Evolutionary conservation across 2,329 filamentous ascomycete species (phyloP).

Genomic region (Neonectria neomacrospora): DNA sequence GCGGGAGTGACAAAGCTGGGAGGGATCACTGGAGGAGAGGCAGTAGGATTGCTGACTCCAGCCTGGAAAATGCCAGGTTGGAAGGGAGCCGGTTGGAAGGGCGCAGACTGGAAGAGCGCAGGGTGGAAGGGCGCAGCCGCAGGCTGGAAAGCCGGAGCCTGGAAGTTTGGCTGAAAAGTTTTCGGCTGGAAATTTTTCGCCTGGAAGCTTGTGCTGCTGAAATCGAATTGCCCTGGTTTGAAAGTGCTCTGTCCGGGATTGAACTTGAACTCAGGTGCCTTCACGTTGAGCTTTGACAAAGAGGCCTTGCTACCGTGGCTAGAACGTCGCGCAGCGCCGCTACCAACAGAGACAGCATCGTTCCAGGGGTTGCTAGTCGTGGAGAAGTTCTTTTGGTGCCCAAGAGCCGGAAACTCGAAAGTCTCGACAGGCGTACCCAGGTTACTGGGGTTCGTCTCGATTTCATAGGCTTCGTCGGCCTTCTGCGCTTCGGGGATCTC

Average conservation of each 20-base stretch:
- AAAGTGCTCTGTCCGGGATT: slow-evolving; percentile 59
- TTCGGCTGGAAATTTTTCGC: not conserved
- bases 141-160: slow-evolving; percentile 21
- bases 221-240: slow-evolving; percentile 40
- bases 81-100: slow-evolving; percentile 24
- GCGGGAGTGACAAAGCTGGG: slow-evolving; percentile 42
- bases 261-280: slow-evolving; percentile 90
- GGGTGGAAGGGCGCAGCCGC: slow-evolving; percentile 53
- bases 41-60: slow-evolving; percentile 38
- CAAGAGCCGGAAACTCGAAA: slow-evolving; percentile 59
- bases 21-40: slow-evolving; percentile 31
- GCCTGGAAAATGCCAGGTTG: slow-evolving; percentile 55
- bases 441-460: slow-evolving; percentile 80
- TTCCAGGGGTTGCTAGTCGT: slow-evolving; percentile 72
- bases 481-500: slow-evolving; percentile 54
- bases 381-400: slow-evolving; percentile 67
- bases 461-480: slow-evolving; percentile 69
- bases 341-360: slow-evolving; percentile 57
- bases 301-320: slow-evolving; percentile 76
- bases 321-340: slow-evolving; percentile 52
- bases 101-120: not conserved
- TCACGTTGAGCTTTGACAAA: slow-evolving; percentile 85
- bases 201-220: slow-evolving; percentile 26
- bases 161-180: slow-evolving; percentile 10
- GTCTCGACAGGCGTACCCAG: slow-evolving; percentile 70